A percentile compares a stretch with the other conserved stretches of the same genome.
phyloP scores from a whole-genome alignment of 1,284 basidiomycete genomes.

The Tilletiopsis washingtonensis region DNA sequence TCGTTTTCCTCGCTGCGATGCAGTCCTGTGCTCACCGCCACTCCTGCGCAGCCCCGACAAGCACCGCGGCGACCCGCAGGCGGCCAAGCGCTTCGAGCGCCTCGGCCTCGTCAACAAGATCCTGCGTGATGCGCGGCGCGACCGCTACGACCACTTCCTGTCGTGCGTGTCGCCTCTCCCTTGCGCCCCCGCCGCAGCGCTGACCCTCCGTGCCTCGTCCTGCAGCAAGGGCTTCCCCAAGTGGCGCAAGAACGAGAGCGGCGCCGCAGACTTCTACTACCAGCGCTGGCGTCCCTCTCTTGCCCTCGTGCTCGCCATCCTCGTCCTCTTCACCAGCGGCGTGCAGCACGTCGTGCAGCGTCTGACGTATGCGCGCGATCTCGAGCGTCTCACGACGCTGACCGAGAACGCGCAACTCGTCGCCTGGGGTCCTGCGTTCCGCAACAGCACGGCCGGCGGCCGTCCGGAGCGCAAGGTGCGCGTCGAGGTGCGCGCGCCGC shows the following conservation, averaged over 20 bases:
- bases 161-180: slow-evolving; percentile 1
- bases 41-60: slow-evolving; percentile 42
- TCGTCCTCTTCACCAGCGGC: slow-evolving; percentile 21
- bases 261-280: slow-evolving; percentile 39
- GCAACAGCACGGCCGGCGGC: slow-evolving; percentile 3
- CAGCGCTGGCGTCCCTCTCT: slow-evolving; percentile 37
- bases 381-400: slow-evolving; percentile 20
- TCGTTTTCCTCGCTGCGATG: background rate
- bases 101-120: slow-evolving; percentile 44
- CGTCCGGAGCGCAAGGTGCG: slow-evolving; percentile 35
- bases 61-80: slow-evolving; percentile 21
- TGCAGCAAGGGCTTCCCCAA: slow-evolving; percentile 38
- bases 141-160: slow-evolving; percentile 44
- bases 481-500: slow-evolving; percentile 31
- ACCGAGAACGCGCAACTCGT: slow-evolving; percentile 24
- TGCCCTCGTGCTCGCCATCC: slow-evolving; percentile 17
- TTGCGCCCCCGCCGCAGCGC: background rate
- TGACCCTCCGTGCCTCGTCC: background rate
- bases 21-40: background rate
- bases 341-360: slow-evolving; percentile 16
- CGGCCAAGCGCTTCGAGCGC: slow-evolving; percentile 38
- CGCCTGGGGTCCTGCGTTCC: slow-evolving; percentile 38
- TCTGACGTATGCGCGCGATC: slow-evolving; percentile 26
- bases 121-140: slow-evolving; percentile 38
- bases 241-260: slow-evolving; percentile 20